Evolutionary conservation across 352 stramenopile genomes (phyloP), one percentile per base, ranked within the genome.

Genomic region (Globisporangium mamillatum): DNA sequence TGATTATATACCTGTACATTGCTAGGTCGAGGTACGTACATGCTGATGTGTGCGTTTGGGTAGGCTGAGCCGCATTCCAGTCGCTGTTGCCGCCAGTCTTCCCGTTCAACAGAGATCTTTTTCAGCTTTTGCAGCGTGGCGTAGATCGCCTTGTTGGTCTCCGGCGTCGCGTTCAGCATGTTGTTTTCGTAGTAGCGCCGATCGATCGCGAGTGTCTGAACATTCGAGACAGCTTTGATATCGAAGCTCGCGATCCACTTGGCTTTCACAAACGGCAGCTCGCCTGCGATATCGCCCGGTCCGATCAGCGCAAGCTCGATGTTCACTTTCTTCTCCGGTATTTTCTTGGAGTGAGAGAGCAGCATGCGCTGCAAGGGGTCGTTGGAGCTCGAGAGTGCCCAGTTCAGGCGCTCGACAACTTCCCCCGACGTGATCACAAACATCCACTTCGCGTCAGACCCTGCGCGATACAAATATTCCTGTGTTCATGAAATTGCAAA

Each of bases 11-110:
- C 16, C 0, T 20, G 44, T 3, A 50, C 18, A 22, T 50, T 50
- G 16, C 20, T 36, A 14, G 16, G 22, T n/a, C 14, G 27, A 16
- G 9, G 22, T 24, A 76, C 78, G 46, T 79, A 93, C 84, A 93
- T 90, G 63, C 73, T 83, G 41, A 93, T 82, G 50, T 88, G 84
- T 25, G 84, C 81, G 52, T 80, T 86, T 14, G 85, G 83, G 52
- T 93, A 91, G 0, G 82, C 73, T 12, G 84, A 83, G 0, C 82
- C 82, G 50, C 84, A 93, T 55, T 78, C 75, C 61, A 93, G 78
- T n/a, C 85, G 80, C 68, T 93, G 82, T 41, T 87, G 81, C 4
- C 85, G 74, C 81, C 82, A 93, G 53, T 93, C 85, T 54, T 93
- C 85, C 25, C 85, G 78, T 57, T 90, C 80, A 24, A 76, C 64